Conservation (phyloP, 257 asterid species). For the Capsicum rhomboideum region DNA sequence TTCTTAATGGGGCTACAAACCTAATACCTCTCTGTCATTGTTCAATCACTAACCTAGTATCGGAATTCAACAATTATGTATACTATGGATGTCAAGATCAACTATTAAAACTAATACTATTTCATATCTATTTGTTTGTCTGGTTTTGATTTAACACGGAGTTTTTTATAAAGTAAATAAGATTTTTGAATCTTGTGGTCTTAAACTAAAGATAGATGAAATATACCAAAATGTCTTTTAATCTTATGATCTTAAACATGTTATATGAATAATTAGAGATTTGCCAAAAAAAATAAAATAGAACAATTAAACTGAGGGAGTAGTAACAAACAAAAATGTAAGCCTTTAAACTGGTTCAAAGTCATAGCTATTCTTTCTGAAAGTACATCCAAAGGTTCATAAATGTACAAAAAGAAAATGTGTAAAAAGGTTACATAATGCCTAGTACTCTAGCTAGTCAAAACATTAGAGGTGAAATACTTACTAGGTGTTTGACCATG, state of each 20-base stretch:
- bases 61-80: not conserved
- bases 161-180: no score
- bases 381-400: not conserved
- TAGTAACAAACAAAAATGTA: not conserved
- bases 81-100: not conserved
- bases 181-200: no score
- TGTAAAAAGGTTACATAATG: not conserved
- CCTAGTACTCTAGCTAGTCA: not conserved
- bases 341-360: not conserved
- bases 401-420: not conserved
- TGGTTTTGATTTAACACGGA: no score
- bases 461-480: not conserved
- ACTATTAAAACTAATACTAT: not conserved
- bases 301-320: no score
- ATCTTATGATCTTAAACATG: no score
- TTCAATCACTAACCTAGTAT: not conserved
- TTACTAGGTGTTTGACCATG: no score
- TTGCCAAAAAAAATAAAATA: not conserved
- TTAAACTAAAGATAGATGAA: no score
- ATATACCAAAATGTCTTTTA: no score
- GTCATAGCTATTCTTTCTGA: not conserved
- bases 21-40: not conserved
- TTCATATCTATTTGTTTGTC: no score
- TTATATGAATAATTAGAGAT: no score
- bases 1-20: not conserved